Evolutionary conservation across 2,329 filamentous ascomycete species (phyloP).

Genomic region (Aspergillus sp.): DNA sequence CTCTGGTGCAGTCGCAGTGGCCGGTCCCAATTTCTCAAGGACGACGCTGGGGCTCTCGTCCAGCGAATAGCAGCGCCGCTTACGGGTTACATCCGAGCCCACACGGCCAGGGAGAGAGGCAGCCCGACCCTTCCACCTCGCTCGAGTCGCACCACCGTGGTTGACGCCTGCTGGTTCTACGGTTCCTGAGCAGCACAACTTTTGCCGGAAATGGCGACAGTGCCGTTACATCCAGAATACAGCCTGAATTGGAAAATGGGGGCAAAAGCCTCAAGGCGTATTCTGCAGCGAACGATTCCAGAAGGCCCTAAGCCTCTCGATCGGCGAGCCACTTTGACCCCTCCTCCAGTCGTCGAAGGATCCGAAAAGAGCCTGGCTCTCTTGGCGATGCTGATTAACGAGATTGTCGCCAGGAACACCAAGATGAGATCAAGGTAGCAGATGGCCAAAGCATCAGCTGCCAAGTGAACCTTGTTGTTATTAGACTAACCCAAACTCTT

Average conservation of each 20-base stretch:
- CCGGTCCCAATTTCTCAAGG: neutral
- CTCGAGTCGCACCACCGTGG: conserved; percentile 4
- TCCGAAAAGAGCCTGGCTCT: neutral
- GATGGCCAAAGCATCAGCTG: conserved; percentile 4
- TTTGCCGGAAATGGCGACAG: neutral
- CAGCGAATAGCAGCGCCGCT: neutral
- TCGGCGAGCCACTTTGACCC: conserved; percentile 17
- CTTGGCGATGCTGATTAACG: conserved; percentile 4
- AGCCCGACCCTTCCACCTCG: neutral
- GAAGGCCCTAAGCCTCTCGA: conserved; percentile 25
- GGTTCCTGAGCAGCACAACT: neutral
- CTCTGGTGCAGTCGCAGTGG: neutral
- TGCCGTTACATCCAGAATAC: neutral
- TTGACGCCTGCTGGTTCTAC: neutral
- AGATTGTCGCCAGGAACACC: conserved; percentile 4
- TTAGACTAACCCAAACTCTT: too few relatives aligned
- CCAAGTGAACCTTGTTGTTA: neutral
- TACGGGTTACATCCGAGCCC: conserved; percentile 11
- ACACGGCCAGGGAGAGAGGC: neutral
- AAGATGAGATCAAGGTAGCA: neutral
- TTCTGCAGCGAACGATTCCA: conserved; percentile 38
- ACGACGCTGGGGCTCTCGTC: neutral
- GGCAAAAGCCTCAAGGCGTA: neutral
- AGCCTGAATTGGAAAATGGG: neutral
- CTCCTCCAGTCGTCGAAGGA: conserved; percentile 13